These are phyloP conservation scores for Ophiocytium majus DNA, from an alignment of 352 stramenopile species.

Conservation along the genomic window DNA sequence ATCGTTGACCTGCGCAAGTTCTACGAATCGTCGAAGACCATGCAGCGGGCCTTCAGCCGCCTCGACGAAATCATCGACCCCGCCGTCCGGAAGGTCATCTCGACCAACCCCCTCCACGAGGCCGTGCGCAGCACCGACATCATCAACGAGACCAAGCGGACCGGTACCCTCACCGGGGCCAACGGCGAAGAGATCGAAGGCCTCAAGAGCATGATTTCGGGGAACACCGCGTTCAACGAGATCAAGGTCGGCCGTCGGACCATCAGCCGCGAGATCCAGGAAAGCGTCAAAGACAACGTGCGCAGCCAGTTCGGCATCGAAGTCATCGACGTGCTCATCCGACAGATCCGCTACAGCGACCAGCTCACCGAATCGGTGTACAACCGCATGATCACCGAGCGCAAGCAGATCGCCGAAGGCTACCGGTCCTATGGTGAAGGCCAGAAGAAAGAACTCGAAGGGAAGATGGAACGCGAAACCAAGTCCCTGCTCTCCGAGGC, in stretches of 20 bases:
- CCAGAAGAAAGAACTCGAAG: background rate
- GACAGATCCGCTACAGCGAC: background rate
- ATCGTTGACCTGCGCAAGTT: background rate
- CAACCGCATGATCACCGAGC: constrained; percentile 9
- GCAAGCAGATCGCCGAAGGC: background rate
- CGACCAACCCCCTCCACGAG: background rate
- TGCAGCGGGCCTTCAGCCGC: background rate
- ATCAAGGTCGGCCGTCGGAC: background rate
- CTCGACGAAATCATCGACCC: background rate
- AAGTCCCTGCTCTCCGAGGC: background rate
- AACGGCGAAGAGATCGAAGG: background rate
- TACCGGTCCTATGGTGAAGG: background rate
- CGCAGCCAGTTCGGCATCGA: constrained; percentile 5
- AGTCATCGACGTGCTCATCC: background rate
- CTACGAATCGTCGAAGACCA: background rate
- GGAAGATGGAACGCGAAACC: no score
- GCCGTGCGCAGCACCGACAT: background rate
- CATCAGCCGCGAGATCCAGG: no score
- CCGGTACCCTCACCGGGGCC: no score
- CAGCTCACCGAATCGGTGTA: background rate
- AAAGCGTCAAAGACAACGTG: background rate
- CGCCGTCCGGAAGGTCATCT: background rate
- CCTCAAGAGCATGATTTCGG: background rate
- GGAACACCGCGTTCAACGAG: background rate
- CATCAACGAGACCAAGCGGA: no score